Evolutionary conservation across 345 rosid genomes (phyloP), one percentile per base, ranked within the genome.

Genomic region (Salix purpurea): DNA sequence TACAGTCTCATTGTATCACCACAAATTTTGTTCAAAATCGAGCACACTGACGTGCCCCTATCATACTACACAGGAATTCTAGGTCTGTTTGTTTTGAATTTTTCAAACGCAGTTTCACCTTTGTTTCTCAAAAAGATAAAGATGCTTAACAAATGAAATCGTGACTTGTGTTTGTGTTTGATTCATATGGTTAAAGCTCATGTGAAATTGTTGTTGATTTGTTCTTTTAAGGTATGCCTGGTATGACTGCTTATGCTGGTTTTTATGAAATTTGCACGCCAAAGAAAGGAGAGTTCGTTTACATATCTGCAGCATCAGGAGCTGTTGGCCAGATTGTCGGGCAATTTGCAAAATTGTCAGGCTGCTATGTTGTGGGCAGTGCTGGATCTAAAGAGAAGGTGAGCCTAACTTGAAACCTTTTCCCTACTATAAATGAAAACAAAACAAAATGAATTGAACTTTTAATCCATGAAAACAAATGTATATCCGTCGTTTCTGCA

Each of bases 41-140:
- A 75, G 8, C 86, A 84, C 58, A 77, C 81, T 1, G 86, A 89
- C 81, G 71, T 89, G 39, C 94, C 93, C 7, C 88, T 90, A 56
- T 89, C 92, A 52, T 82, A 84, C 65, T 89, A 90, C 78, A 84
- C 88, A 2, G 90, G 94, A 72, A 72, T 91, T 78, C 91, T 91
- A 60, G 90, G 93, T 89, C 84, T 73, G 84, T 74, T 80, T 14
- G 62, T 48, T 48, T 81, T 74, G 56, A 50, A 26, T 68, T 42
- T 10, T 9, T 50, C 56, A 50, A 50, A 50, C 56, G 5, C 56
- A 16, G n/a, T 50, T 50, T 50, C 2, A 50, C 2, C 56, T 69
- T 24, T 42, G 4, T 69, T 18, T 16, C n/a, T 5, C 56, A 18
- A 50, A 50, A 69, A 69, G 23, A 14, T 44, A 24, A 44, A 30